Base-by-base conservation (phyloP, 768 basidiomycete genomes). In the Chlorophyllum brunneum region DNA sequence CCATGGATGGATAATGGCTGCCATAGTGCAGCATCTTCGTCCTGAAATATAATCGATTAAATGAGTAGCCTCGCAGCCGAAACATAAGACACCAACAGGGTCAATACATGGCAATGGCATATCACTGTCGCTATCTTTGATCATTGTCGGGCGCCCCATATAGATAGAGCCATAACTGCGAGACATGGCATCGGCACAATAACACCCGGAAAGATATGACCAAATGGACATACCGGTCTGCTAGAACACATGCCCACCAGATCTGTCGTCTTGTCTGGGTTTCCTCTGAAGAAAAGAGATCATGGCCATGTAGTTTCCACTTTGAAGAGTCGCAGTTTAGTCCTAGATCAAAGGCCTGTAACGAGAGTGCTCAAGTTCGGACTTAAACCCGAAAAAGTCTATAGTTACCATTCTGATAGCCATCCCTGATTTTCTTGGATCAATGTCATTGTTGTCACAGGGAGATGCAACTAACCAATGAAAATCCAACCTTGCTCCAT, bases 401-500 rank as follows among this genome's bases (percentile, higher is more conserved):
- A 27, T 50, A 30, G 9, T 52, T 11, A 67, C 67, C 65, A 67
- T 68, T 40, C 69, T 61, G 39, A 67, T 67, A n/a, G 59, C 67
- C 59, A 66, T 57, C 33, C 59, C 61, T 60, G 46, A 13, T 36
- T 27, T 20, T 36, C 31, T 24, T 54, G 22, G 62, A 48, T 48
- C 40, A 42, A 33, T 36, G 31, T 9, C 47, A 16, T 42, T 15
- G 4, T 27, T 24, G 50, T 20, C 53, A 31, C 46, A n/a, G 13
- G 54, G 53, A 44, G 44, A 47, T 6, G 22, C 40, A 51, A 53
- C 66, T 39, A 51, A 85, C 88, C 88, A 56, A 85, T 81, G 60
- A 86, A 88, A 41, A 90, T 74, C 92, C 92, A 95, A 1, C 86
- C 88, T 63, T 88, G 85, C 55, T 89, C 86, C 86, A 91, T 90